These are phyloP conservation scores for Phytophthora sojae DNA, from an alignment of 352 stramenopile species.

Conservation along the genomic window DNA sequence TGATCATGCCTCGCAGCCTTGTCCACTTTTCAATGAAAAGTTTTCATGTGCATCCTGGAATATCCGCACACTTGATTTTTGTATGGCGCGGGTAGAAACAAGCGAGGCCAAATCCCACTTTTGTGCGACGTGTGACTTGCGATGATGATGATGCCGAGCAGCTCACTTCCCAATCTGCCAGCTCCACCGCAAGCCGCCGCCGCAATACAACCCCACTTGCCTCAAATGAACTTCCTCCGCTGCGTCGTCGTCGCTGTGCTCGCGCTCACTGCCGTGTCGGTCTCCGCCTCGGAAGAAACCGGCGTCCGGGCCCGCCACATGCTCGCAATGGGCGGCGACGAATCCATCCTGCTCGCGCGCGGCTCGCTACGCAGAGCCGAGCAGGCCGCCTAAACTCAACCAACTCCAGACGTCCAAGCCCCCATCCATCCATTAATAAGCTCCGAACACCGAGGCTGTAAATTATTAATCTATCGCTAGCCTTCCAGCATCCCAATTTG, in stretches of 20 bases:
- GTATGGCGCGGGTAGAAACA: background rate
- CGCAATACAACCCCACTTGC: background rate
- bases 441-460: conserved; percentile 7
- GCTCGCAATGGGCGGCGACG: conserved; percentile 33
- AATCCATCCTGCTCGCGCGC: conserved; percentile 31
- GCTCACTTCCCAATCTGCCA: conserved; percentile 24
- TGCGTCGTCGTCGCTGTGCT: conserved; percentile 9
- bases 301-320: conserved; percentile 27
- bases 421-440: background rate
- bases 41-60: background rate
- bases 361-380: conserved; percentile 16
- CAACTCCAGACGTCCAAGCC: background rate
- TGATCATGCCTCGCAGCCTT: background rate
- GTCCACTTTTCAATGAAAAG: background rate
- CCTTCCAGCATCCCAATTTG: background rate
- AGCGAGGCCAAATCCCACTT: background rate
- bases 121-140: conserved; percentile 4
- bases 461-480: conserved; percentile 29
- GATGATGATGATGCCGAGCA: conserved; percentile 1
- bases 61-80: background rate
- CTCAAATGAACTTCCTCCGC: conserved; percentile 24
- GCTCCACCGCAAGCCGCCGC: conserved; percentile 4
- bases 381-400: conserved; percentile 4
- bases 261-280: background rate
- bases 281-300: conserved; percentile 22